These are phyloP conservation scores for sorghum (Sorghum bicolor) DNA, from an alignment of 176 grass and related monocot genomes.

Conservation along the genomic window DNA sequence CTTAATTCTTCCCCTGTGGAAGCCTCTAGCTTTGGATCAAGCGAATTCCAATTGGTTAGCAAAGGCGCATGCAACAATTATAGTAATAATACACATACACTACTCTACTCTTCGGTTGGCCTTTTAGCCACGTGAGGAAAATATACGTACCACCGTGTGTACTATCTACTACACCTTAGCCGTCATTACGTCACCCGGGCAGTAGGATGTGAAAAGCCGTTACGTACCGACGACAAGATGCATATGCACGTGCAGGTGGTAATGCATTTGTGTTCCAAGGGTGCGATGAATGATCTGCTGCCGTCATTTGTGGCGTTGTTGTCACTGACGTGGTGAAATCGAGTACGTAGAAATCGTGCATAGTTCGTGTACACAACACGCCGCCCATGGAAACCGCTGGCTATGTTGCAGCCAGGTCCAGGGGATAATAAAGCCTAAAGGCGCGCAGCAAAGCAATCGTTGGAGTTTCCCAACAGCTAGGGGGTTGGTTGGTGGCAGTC, in stretches of 20 bases:
- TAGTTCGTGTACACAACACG: neutral
- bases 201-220: neutral
- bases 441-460: neutral
- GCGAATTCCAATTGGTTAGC: neutral
- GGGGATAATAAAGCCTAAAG: neutral
- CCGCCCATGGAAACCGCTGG: neutral
- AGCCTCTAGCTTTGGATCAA: neutral
- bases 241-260: neutral
- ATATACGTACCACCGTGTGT: neutral
- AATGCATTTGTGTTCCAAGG: neutral
- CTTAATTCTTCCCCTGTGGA: neutral
- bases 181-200: neutral
- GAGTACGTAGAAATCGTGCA: neutral
- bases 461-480: neutral
- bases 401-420: constrained; percentile 6
- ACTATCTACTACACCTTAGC: neutral
- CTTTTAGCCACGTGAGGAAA: neutral
- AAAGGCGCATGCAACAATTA: neutral
- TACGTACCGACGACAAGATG: neutral
- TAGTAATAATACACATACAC: neutral
- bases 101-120: neutral
- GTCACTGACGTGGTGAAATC: neutral
- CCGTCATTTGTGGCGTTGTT: neutral
- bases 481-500: constrained; percentile 13
- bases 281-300: too few species aligned